These are phyloP conservation scores for Fomitopsis schrenkii DNA, from an alignment of 1,284 basidiomycete species.

Conservation along the genomic window DNA sequence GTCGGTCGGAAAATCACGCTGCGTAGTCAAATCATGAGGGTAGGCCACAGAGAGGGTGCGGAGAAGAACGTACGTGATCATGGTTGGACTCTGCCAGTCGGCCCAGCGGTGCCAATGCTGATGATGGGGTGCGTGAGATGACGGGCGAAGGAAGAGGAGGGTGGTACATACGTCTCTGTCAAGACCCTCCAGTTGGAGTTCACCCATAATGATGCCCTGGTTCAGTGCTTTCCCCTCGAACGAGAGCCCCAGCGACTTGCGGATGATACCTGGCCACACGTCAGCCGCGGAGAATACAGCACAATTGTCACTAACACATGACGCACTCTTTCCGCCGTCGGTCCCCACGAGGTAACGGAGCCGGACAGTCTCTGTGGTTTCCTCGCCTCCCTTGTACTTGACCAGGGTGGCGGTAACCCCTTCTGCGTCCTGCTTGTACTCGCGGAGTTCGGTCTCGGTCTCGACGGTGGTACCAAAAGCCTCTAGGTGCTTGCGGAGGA, in stretches of 20 bases:
- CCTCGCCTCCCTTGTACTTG: conserved; percentile 5
- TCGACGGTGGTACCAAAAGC: conserved; percentile 26
- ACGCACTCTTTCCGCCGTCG: conserved; percentile 33
- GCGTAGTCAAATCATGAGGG: background rate
- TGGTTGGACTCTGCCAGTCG: background rate
- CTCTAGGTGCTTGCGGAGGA: conserved; percentile 28
- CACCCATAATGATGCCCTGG: conserved; percentile 25
- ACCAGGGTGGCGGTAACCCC: conserved; percentile 16
- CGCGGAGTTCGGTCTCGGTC: conserved; percentile 24
- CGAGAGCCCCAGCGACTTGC: conserved; percentile 25
- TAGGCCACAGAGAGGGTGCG: background rate
- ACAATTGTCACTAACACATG: too few species aligned
- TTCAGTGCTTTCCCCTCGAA: conserved; percentile 29
- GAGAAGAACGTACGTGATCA: background rate
- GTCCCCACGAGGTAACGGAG: conserved; percentile 30
- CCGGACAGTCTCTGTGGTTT: conserved; percentile 12
- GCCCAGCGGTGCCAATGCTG: conserved; percentile 5
- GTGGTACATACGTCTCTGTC: conserved; percentile 13
- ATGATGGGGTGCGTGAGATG: background rate
- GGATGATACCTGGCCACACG: conserved; percentile 15
- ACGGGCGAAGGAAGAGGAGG: background rate
- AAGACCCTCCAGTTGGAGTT: conserved; percentile 24
- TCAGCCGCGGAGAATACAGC: background rate
- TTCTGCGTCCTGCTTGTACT: conserved; percentile 22
- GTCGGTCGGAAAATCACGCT: conserved; percentile 5